Base-by-base conservation (phyloP, 1,284 basidiomycete genomes). In the Albatrellus sp. region DNA sequence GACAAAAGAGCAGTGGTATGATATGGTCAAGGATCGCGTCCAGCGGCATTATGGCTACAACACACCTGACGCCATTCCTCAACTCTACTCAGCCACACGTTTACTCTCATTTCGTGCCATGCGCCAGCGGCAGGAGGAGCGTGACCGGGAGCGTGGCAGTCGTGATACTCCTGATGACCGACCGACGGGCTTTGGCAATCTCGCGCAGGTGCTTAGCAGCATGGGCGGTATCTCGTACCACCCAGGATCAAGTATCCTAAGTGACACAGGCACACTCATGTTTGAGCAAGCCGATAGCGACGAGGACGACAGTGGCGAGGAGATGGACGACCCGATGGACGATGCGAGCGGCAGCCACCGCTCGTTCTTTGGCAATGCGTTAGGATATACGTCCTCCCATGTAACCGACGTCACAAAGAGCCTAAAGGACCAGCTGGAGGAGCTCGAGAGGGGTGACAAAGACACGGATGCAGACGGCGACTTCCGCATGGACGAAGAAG, bases 1-100 rank as follows among this genome's bases (percentile, higher is more conserved):
- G 48, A 90, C 90, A 12, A 80, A 84, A 60, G 83, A 90, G 51
- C 82, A 96, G 59, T 99, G 96, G 96, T 89, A 88, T 58, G 63
- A 73, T 19, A 98, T 93, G 96, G 65, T 99, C 52, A 80, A 75
- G 50, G 76, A 91, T 43, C 79, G 93, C 37, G 87, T 94, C 36
- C 75, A 92, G 54, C 72, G 71, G 33, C 72, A 79, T 43, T 68
- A 81, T 60, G 81, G 83, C 17, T 84, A 80, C 61, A 58, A 68
- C 31, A 93, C 90, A 4, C 89, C 90, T 8, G 67, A 62, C 32
- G 61, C 67, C 38, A 66, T 75, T 30, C 84, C 85, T 2, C 74
- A 80, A 51, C 68, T 90, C 45, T 91, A 83, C 57, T 64, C 81
- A 0, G 62, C 69, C 47, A 72, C 65, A 44, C 72, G 82, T 32